Percentiles rank a stretch among this genome's conserved stretches.
Conservation (phyloP, 192 early-diverging fungal species). For the Podila verticillata region DNA sequence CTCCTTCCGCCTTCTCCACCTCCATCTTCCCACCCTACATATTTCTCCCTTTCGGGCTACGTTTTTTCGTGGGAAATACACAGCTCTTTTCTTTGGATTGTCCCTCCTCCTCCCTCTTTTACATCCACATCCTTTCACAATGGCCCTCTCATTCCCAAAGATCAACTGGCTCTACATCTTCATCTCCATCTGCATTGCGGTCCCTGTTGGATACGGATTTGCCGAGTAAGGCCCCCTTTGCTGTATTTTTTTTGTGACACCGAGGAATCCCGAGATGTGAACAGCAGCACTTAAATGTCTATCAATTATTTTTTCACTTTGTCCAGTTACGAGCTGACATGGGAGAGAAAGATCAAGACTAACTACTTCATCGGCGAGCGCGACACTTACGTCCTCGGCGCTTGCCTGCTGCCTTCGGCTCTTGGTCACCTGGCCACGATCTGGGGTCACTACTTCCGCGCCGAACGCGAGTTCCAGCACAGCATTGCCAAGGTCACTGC, state of each 20-base stretch:
- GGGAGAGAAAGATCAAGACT: constrained; percentile 8
- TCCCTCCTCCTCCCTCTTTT: neutral
- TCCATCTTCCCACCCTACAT: neutral
- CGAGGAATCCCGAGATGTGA: too few species aligned
- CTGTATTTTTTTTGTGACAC: too few species aligned
- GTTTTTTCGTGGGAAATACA: neutral
- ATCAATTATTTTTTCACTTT: neutral
- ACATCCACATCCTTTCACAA: neutral
- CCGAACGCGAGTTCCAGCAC: constrained; percentile 51
- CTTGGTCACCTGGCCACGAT: constrained; percentile 41
- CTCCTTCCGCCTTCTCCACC: neutral
- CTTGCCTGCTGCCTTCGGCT: constrained; percentile 31
- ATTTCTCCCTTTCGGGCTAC: neutral
- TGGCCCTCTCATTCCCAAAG: constrained; percentile 22
- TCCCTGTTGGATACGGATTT: constrained; percentile 37
- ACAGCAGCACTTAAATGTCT: neutral
- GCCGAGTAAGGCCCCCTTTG: constrained; percentile 5
- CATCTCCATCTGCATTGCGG: constrained; percentile 23
- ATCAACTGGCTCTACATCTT: constrained; percentile 29
- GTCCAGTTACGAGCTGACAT: constrained; percentile 25
- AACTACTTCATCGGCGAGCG: constrained; percentile 37
- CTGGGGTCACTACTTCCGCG: constrained; percentile 51
- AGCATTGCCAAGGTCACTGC: constrained; percentile 48
- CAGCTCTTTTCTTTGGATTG: neutral
- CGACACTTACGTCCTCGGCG: constrained; percentile 35